Percentiles rank a stretch among this genome's conserved stretches.
Conservation (phyloP, 495 filamentous ascomycete genomes). For the Lichenothelia convexa region DNA sequence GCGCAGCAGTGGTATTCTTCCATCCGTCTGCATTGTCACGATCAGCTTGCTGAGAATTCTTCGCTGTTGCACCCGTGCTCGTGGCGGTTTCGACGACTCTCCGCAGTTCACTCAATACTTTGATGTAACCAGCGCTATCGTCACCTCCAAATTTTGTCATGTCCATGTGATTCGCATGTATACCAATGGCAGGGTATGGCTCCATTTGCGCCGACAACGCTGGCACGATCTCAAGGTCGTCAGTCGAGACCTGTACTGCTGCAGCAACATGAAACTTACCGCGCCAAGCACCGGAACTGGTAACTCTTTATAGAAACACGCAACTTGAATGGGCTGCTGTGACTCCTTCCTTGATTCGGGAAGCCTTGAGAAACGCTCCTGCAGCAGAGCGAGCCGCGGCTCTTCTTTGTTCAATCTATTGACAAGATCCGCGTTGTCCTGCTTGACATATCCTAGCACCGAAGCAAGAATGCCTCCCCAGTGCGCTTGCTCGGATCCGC, state of each 20-base stretch:
- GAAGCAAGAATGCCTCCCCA: slow-evolving; percentile 12
- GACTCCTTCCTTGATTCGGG: slow-evolving; percentile 19
- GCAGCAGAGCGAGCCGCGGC: slow-evolving; percentile 13
- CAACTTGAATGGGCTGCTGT: slow-evolving; percentile 11
- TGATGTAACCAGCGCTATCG: neutral
- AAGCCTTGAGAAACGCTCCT: slow-evolving; percentile 20
- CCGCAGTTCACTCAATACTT: neutral
- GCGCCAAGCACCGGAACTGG: slow-evolving; percentile 2
- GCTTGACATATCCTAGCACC: neutral
- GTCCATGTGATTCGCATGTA: slow-evolving; percentile 20
- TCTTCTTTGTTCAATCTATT: slow-evolving; percentile 18
- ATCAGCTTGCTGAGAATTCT: no score
- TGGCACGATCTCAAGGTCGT: slow-evolving; percentile 16
- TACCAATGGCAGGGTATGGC: slow-evolving; percentile 20
- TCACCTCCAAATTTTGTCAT: slow-evolving; percentile 20
- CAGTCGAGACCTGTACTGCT: slow-evolving; percentile 2
- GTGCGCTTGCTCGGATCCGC: slow-evolving; percentile 14
- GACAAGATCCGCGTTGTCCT: slow-evolving; percentile 10
- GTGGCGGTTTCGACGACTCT: no score
- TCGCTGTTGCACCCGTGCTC: no score
- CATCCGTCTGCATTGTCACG: no score
- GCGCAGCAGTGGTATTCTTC: no score
- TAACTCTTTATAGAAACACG: slow-evolving; percentile 7
- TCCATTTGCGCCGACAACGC: slow-evolving; percentile 21
- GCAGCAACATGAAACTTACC: slow-evolving; percentile 8